Evolutionary conservation across 352 stramenopile species (phyloP).

Genomic region (Globisporangium carolinianum): DNA sequence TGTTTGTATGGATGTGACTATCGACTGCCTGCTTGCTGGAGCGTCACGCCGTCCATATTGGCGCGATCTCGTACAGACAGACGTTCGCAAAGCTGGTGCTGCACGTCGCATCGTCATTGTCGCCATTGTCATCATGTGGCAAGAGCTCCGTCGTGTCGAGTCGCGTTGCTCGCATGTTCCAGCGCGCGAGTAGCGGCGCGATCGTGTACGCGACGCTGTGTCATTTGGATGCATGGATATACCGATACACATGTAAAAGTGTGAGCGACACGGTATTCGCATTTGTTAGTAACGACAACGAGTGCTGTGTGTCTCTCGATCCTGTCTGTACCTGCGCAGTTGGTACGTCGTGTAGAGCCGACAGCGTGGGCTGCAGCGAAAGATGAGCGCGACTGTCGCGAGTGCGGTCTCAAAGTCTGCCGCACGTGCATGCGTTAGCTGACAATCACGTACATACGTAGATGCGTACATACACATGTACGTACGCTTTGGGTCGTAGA

Average conservation of each 20-base stretch:
- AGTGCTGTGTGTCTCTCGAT: too few relatives aligned
- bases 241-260: neutral
- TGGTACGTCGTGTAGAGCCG: slow-evolving; percentile 60
- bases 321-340: slow-evolving; percentile 31
- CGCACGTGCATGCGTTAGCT: neutral
- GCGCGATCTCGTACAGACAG: slow-evolving; percentile 49
- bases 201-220: slow-evolving; percentile 49
- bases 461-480: neutral
- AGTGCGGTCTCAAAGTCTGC: slow-evolving; percentile 69
- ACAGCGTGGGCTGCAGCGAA: slow-evolving; percentile 35
- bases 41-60: neutral
- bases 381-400: slow-evolving; percentile 54
- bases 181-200: slow-evolving; percentile 42
- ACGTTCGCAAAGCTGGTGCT: slow-evolving; percentile 17
- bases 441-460: neutral
- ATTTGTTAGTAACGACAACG: too few relatives aligned
- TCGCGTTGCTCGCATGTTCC: slow-evolving; percentile 26
- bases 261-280: neutral
- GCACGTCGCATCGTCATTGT: neutral
- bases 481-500: slow-evolving; percentile 57
- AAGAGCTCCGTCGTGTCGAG: slow-evolving; percentile 31
- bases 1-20: neutral
- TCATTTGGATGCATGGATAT: neutral
- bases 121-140: neutral
- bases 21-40: neutral